These are phyloP conservation scores for Neurospora crassa DNA, from an alignment of 2,329 filamentous ascomycete species.

Conservation along the genomic window DNA sequence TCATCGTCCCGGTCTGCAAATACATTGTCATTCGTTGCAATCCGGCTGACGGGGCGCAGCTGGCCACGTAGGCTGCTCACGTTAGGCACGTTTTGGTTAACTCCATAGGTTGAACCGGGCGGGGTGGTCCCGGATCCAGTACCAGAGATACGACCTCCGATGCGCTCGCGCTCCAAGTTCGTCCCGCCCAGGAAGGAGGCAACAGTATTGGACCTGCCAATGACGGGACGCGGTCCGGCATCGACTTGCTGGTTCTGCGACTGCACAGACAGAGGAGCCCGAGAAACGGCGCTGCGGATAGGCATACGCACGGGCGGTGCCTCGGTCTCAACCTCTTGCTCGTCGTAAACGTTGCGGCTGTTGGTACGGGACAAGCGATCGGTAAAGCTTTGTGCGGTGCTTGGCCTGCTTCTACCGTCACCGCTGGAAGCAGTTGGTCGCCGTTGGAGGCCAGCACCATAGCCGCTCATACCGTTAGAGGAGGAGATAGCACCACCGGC, in stretches of 20 bases:
- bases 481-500: conserved; percentile 21
- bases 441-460: conserved; percentile 8
- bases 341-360: conserved; percentile 30
- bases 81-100: conserved; percentile 18
- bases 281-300: conserved; percentile 26
- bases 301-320: conserved; percentile 33
- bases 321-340: conserved; percentile 23
- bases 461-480: conserved; percentile 10
- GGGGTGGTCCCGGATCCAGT: conserved; percentile 12
- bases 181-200: conserved; percentile 30
- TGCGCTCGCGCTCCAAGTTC: conserved; percentile 15
- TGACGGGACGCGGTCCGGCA: conserved; percentile 26
- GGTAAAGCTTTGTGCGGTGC: conserved; percentile 35
- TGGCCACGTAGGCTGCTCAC: conserved; percentile 31
- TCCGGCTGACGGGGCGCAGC: conserved; percentile 35
- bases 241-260: conserved; percentile 21
- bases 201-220: conserved; percentile 22
- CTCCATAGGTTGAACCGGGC: conserved; percentile 8
- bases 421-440: conserved; percentile 6
- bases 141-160: conserved; percentile 6
- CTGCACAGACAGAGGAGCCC: conserved; percentile 6
- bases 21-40: conserved; percentile 35
- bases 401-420: conserved; percentile 32
- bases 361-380: conserved; percentile 24
- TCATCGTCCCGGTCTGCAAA: conserved; percentile 41